A percentile compares a stretch with the other conserved stretches of the same genome.
phyloP scores from a whole-genome alignment of 768 basidiomycete genomes.

The Leccinum imitatum region DNA sequence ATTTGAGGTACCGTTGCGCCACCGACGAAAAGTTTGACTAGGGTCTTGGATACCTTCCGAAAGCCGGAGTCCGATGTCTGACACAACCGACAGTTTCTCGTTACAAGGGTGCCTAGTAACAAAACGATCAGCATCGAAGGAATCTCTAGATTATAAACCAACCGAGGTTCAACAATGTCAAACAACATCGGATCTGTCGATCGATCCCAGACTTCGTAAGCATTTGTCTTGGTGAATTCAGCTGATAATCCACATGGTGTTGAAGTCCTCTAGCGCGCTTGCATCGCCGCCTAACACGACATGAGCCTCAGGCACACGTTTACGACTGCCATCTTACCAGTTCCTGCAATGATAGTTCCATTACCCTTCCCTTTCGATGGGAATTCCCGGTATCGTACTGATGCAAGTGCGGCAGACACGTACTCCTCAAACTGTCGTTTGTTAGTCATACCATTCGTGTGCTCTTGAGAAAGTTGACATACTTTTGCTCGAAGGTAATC shows the following conservation, averaged over 20 bases:
- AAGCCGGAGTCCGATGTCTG: slow-evolving; percentile 89
- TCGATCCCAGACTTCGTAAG: slow-evolving; percentile 87
- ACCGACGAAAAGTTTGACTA: no score
- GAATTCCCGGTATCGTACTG: slow-evolving; percentile 90
- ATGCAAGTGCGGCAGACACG: slow-evolving; percentile 80
- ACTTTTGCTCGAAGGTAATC: slow-evolving; percentile 91
- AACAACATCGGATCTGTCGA: slow-evolving; percentile 91
- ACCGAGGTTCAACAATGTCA: slow-evolving; percentile 95
- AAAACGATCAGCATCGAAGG: slow-evolving; percentile 2
- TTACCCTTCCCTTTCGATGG: slow-evolving; percentile 61
- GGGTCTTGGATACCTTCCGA: slow-evolving; percentile 92
- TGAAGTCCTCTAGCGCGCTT: slow-evolving; percentile 76
- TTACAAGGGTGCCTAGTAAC: slow-evolving; percentile 83
- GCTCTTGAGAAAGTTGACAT: slow-evolving; percentile 3
- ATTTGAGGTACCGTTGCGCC: no score
- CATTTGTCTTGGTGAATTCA: slow-evolving; percentile 85
- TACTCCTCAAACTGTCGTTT: slow-evolving; percentile 81
- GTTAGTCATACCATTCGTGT: neutral
- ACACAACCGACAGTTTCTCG: slow-evolving; percentile 83
- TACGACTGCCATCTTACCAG: slow-evolving; percentile 34
- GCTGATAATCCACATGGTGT: slow-evolving; percentile 72
- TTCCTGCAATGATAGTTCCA: slow-evolving; percentile 67
- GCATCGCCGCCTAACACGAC: slow-evolving; percentile 47
- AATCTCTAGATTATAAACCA: slow-evolving; percentile 6
- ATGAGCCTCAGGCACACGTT: slow-evolving; percentile 21